Conservation (phyloP, 2,329 filamentous ascomycete species). For the Botrytis hyacinthi region DNA sequence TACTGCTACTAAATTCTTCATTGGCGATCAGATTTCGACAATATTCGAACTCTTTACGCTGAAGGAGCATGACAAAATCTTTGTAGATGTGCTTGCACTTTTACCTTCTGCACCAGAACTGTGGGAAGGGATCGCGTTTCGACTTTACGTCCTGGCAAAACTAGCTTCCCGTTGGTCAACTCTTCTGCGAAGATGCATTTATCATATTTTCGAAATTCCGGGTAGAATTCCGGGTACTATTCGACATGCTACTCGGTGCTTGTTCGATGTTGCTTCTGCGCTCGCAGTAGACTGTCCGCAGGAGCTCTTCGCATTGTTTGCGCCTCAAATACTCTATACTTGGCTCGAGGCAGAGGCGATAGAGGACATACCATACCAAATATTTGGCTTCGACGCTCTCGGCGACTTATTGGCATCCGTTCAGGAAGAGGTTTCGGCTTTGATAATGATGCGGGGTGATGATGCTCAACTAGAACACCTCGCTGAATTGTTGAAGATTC, state of each 20-base stretch:
- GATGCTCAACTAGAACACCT: conserved; percentile 61
- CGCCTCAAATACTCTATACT: conserved; percentile 84
- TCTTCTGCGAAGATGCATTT: conserved; percentile 80
- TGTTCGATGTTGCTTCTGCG: conserved; percentile 62
- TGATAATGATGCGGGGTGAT: conserved; percentile 79
- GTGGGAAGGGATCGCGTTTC: conserved; percentile 79
- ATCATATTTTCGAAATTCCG: conserved; percentile 90
- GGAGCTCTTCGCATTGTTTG: conserved; percentile 78
- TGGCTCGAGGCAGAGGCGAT: conserved; percentile 73
- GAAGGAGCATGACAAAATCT: conserved; percentile 77
- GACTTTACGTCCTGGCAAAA: conserved; percentile 71
- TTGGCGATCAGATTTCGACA: conserved; percentile 66
- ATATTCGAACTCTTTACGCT: conserved; percentile 84
- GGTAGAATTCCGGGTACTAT: conserved; percentile 65
- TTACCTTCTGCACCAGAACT: conserved; percentile 72
- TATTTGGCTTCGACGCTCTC: conserved; percentile 75
- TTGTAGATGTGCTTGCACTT: conserved; percentile 76
- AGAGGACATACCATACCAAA: conserved; percentile 73
- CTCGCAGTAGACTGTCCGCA: conserved; percentile 65
- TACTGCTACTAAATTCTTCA: conserved; percentile 71
- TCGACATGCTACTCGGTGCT: conserved; percentile 70
- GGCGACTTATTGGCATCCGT: conserved; percentile 67
- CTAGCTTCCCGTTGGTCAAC: conserved; percentile 84
- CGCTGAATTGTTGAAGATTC: conserved; percentile 53
- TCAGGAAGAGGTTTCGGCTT: conserved; percentile 73